Percentiles rank a stretch among this genome's conserved stretches.
These are phyloP conservation scores for Auricularia heimuer DNA, from an alignment of 768 basidiomycete species.

Conservation along the genomic window DNA sequence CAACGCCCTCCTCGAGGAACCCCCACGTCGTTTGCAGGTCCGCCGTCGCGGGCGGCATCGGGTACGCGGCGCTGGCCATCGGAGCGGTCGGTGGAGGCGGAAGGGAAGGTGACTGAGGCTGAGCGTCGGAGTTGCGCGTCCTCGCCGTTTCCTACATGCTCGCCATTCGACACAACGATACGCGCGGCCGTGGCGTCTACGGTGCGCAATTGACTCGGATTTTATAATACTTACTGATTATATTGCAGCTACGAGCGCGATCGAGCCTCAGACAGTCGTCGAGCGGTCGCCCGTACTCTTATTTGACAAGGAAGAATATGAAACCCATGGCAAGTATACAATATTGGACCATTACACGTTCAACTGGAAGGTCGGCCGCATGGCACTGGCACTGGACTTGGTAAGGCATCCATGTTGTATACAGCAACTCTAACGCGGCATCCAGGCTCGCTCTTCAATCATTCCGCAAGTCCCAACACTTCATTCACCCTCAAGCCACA, in stretches of 20 bases:
- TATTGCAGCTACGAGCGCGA: conserved; percentile 36
- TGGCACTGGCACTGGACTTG: conserved; percentile 71
- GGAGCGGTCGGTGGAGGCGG: no score
- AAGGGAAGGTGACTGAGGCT: no score
- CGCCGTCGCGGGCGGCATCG: conserved; percentile 1
- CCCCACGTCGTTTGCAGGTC: conserved; percentile 27
- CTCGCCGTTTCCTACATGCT: not conserved
- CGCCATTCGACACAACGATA: not conserved
- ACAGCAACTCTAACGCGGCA: no score
- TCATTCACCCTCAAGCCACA: conserved; percentile 50
- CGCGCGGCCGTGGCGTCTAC: conserved; percentile 47
- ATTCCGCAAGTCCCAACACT: conserved; percentile 60
- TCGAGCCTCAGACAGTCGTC: conserved; percentile 55
- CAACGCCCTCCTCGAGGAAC: conserved; percentile 34
- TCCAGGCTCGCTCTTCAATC: conserved; percentile 75
- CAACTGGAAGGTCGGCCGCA: conserved; percentile 59
- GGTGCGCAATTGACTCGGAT: conserved; percentile 29
- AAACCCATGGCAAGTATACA: conserved; percentile 49
- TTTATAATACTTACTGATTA: not conserved
- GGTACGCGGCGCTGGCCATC: not conserved
- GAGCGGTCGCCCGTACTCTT: conserved; percentile 84
- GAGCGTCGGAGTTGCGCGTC: no score
- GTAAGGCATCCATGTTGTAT: conserved; percentile 25
- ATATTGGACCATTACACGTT: conserved; percentile 69
- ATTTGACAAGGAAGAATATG: conserved; percentile 61